A percentile compares a stretch with the other conserved stretches of the same genome.
Evolutionary conservation across 306 rosid genomes (phyloP).

Genomic region (Carpinus fangiana): DNA sequence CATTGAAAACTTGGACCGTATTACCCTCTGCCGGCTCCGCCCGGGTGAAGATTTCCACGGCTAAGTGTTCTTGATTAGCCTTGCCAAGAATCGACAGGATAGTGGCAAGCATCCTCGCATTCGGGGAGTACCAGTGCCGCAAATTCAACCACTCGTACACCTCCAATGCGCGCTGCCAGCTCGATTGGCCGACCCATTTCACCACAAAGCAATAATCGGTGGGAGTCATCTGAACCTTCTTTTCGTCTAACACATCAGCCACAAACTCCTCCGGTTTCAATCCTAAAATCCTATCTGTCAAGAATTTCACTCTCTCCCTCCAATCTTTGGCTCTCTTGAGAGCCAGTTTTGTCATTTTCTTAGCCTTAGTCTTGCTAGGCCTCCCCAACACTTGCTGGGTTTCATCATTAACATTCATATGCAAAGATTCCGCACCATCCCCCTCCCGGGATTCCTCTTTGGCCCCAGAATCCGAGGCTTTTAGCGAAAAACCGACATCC

Average conservation of each 20-base stretch:
- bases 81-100: slow-evolving; percentile 81
- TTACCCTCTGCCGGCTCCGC: slow-evolving; percentile 53
- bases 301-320: slow-evolving; percentile 81
- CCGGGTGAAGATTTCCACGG: slow-evolving; percentile 72
- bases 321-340: slow-evolving; percentile 77
- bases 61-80: slow-evolving; percentile 79
- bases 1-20: slow-evolving; percentile 84
- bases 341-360: slow-evolving; percentile 79
- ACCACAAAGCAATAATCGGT: slow-evolving; percentile 90
- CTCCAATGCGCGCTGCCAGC: slow-evolving; percentile 89
- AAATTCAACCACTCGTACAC: slow-evolving; percentile 89
- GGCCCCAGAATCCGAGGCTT: slow-evolving; percentile 30
- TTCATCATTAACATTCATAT: slow-evolving; percentile 34
- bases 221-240: slow-evolving; percentile 79
- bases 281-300: slow-evolving; percentile 68
- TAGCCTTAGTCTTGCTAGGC: slow-evolving; percentile 57
- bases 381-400: slow-evolving; percentile 47
- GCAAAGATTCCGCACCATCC: slow-evolving; percentile 25
- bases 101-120: slow-evolving; percentile 89
- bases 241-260: slow-evolving; percentile 75
- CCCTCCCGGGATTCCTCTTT: slow-evolving; percentile 27
- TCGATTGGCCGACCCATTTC: slow-evolving; percentile 71
- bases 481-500: slow-evolving; percentile 24
- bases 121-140: slow-evolving; percentile 83
- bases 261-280: slow-evolving; percentile 74